phyloP scores from a whole-genome alignment of 108 stramenopile species.

The Nitzschia sp. region DNA sequence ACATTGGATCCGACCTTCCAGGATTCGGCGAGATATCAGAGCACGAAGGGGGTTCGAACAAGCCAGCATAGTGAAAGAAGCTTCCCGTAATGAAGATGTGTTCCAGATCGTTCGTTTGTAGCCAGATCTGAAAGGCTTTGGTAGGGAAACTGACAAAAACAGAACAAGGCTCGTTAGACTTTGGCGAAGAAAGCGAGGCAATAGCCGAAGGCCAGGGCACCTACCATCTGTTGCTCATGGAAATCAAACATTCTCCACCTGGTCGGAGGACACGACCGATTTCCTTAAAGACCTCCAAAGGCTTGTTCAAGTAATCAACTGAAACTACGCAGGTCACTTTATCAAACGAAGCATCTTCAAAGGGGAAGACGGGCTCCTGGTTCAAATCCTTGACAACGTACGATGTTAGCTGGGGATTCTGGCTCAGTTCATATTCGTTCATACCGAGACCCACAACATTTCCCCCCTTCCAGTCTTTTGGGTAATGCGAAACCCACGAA shows the following conservation, averaged over 20 bases:
- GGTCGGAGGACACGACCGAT: conserved; percentile 90
- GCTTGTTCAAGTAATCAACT: conserved; percentile 91
- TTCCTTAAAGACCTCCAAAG: conserved; percentile 80
- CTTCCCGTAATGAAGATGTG: conserved; percentile 93
- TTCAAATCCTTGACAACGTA: conserved; percentile 93
- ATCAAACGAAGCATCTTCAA: conserved; percentile 86
- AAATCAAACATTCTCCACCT: conserved; percentile 83
- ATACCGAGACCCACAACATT: conserved; percentile 87
- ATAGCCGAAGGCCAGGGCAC: background rate
- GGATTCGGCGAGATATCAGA: conserved; percentile 93
- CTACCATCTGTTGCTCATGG: conserved; percentile 89
- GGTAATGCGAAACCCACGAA: conserved; percentile 91
- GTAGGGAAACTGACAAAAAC: conserved; percentile 40
- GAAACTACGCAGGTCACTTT: conserved; percentile 93
- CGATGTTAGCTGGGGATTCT: conserved; percentile 81
- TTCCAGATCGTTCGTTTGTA: conserved; percentile 84
- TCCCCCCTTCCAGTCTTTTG: conserved; percentile 73
- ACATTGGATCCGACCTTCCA: conserved; percentile 89
- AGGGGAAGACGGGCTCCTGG: conserved; percentile 83
- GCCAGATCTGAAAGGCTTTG: conserved; percentile 55
- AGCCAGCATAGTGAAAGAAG: conserved; percentile 92
- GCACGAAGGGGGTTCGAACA: conserved; percentile 80
- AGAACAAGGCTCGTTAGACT: too few species aligned
- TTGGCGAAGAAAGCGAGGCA: too few species aligned
- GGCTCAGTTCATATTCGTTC: conserved; percentile 90